phyloP scores from a whole-genome alignment of 306 rosid genomes.

The Vachellia collinsii region DNA sequence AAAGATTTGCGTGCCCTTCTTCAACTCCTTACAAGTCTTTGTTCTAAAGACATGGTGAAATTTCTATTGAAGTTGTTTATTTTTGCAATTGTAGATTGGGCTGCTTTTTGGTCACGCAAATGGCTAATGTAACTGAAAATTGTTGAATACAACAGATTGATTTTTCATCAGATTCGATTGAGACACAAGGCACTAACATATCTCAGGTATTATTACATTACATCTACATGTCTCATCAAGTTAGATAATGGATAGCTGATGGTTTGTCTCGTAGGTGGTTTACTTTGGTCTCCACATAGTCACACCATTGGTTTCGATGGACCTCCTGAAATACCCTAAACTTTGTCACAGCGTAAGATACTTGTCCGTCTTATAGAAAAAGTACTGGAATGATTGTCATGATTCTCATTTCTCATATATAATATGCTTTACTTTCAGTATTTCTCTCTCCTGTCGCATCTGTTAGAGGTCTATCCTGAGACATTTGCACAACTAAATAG shows the following conservation, averaged over 20 bases:
- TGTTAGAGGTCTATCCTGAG: slow-evolving; percentile 96
- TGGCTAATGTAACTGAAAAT: slow-evolving; percentile 36
- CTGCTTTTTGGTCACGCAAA: slow-evolving; percentile 30
- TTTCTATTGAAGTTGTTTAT: slow-evolving; percentile 22
- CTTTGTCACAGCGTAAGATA: slow-evolving; percentile 89
- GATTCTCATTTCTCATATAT: slow-evolving; percentile 51
- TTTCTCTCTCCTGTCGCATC: slow-evolving; percentile 84
- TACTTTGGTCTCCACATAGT: slow-evolving; percentile 93
- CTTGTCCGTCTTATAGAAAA: slow-evolving; percentile 27
- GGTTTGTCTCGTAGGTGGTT: slow-evolving; percentile 72
- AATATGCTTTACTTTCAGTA: slow-evolving; percentile 61
- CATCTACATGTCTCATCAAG: slow-evolving; percentile 19
- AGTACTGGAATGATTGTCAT: slow-evolving; percentile 20
- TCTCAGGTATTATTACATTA: slow-evolving; percentile 69
- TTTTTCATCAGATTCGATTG: slow-evolving; percentile 83
- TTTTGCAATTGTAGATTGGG: slow-evolving; percentile 29
- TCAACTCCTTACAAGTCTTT: slow-evolving; percentile 91
- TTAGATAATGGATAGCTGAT: slow-evolving; percentile 39
- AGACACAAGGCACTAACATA: slow-evolving; percentile 78
- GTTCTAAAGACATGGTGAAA: slow-evolving; percentile 89
- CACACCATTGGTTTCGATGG: slow-evolving; percentile 84
- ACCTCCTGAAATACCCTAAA: slow-evolving; percentile 90
- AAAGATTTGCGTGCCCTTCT: slow-evolving; percentile 98
- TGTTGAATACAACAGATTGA: slow-evolving; percentile 66
- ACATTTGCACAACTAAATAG: slow-evolving; percentile 78